Base-by-base conservation (phyloP, 495 filamentous ascomycete genomes). In the Friedmanniomyces simplex region DNA sequence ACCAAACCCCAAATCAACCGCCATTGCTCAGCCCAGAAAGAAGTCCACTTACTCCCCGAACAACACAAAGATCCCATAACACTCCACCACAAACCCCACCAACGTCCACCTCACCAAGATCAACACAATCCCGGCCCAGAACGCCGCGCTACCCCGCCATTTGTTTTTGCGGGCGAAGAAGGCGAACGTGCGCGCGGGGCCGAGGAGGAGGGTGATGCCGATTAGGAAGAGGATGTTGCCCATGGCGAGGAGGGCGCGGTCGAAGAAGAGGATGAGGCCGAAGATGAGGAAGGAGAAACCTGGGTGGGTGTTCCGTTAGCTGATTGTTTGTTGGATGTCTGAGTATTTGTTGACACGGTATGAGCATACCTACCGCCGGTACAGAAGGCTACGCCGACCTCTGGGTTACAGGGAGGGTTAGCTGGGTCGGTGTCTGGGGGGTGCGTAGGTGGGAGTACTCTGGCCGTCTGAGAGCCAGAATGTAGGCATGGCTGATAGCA, bases 401-500 rank as follows among this genome's bases (percentile, higher is more conserved):
- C 93, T 98, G 51, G 24, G 34, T 6, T 11, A 26, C 41, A 47
- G 22, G 37, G 22, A 30, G 32, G 18, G 20, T 16, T 34, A 54
- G 41, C 20, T 8, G 18, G 18, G 39, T 20, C 25, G 13, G n/a
- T 30, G 37, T 47, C 1, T 45, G 53, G 25, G 7, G 42, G 25
- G 39, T 16, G 46, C 0, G 20, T 16, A 11, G 7, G 22, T 46
- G 34, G 34, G 75, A 85, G 66, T 77, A 96, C 93, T 98, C 75
- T 98, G 93, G 60, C 85, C 80, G 69, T 98, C 93, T 63, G 90
- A 87, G 59, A 98, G 77, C 93, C 93, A 98, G 85, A 95, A 94
- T 57, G 86, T 77, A 52, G 82, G 82, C 82, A 86, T 32, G 28
- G 28, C 3, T 32, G 28, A 10, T 32, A 32, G 28, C 28, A 32